Evolutionary conservation across 2,329 filamentous ascomycete genomes (phyloP).

Genomic region (Blumeriella jaapii): DNA sequence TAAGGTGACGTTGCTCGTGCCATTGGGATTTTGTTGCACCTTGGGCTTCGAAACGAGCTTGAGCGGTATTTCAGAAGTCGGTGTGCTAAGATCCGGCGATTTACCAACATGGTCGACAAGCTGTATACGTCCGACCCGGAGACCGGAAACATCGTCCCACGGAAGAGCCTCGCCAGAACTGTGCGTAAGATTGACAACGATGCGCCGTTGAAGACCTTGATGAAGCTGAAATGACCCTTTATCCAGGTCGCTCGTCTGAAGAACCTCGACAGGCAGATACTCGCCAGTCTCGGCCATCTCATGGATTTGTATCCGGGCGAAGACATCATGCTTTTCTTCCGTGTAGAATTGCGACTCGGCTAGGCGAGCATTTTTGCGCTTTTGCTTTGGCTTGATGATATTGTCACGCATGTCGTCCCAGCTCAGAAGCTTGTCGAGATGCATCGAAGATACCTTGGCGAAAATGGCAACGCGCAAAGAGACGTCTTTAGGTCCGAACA

Average conservation of each 20-base stretch:
- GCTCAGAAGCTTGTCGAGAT: constrained; percentile 91
- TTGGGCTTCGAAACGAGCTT: constrained; percentile 68
- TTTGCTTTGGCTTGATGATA: constrained; percentile 45
- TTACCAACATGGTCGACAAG: constrained; percentile 79
- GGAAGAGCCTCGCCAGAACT: constrained; percentile 79
- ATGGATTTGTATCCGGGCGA: constrained; percentile 76
- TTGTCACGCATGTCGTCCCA: constrained; percentile 97
- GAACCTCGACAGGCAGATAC: constrained; percentile 85
- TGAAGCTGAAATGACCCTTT: constrained; percentile 89
- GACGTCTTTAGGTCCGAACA: constrained; percentile 63
- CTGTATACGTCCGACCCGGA: constrained; percentile 71
- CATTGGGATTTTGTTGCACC: constrained; percentile 78
- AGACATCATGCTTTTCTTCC: constrained; percentile 87
- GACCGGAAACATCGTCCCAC: constrained; percentile 70
- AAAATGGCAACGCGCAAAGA: constrained; percentile 82
- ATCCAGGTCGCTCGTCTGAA: constrained; percentile 75
- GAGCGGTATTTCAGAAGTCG: constrained; percentile 62
- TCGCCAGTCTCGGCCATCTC: constrained; percentile 87
- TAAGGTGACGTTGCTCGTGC: constrained; percentile 75
- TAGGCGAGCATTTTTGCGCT: constrained; percentile 50
- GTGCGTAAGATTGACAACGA: constrained; percentile 81
- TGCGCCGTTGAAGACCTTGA: constrained; percentile 81
- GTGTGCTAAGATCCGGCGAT: constrained; percentile 63
- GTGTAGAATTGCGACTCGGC: constrained; percentile 87
- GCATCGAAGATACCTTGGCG: constrained; percentile 81